Evolutionary conservation across 2,329 filamentous ascomycete species (phyloP).

Genomic region (Fusarium odoratissimum): DNA sequence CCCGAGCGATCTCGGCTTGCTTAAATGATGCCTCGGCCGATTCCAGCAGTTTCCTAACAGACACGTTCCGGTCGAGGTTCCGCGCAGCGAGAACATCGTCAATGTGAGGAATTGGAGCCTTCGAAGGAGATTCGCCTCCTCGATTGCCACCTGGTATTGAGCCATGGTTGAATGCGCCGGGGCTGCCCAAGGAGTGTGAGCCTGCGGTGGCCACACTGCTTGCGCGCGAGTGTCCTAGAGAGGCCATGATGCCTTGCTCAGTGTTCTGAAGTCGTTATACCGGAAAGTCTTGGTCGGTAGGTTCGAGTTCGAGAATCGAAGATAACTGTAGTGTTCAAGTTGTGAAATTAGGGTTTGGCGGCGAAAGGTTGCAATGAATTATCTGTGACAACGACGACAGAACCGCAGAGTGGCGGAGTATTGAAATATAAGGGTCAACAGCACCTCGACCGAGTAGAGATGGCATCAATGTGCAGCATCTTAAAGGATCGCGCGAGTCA

Average conservation of each 20-base stretch:
- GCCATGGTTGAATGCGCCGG: constrained; percentile 47
- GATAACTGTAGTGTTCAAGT: background rate
- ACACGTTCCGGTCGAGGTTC: constrained; percentile 61
- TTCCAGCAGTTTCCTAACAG: constrained; percentile 65
- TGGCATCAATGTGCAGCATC: constrained; percentile 31
- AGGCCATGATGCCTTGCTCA: constrained; percentile 40
- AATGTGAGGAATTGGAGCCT: constrained; percentile 61
- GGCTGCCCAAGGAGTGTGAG: constrained; percentile 48
- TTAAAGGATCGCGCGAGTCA: constrained; percentile 19
- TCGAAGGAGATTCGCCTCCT: constrained; percentile 43
- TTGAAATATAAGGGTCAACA: constrained; percentile 31
- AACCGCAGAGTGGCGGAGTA: constrained; percentile 34
- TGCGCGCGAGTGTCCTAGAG: constrained; percentile 43
- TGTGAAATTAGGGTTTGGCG: background rate
- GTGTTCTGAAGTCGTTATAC: constrained; percentile 9
- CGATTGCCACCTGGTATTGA: constrained; percentile 45
- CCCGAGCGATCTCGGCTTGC: constrained; percentile 70
- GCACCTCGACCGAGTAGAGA: constrained; percentile 19
- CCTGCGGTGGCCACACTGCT: constrained; percentile 43
- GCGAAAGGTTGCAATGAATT: constrained; percentile 12
- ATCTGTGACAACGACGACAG: constrained; percentile 17
- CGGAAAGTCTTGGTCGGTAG: constrained; percentile 22
- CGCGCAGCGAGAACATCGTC: constrained; percentile 62
- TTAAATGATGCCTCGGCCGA: constrained; percentile 64
- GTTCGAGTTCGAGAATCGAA: background rate